Evolutionary conservation across 1,284 basidiomycete genomes (phyloP).

Genomic region (Cutaneotrichosporon sp.): DNA sequence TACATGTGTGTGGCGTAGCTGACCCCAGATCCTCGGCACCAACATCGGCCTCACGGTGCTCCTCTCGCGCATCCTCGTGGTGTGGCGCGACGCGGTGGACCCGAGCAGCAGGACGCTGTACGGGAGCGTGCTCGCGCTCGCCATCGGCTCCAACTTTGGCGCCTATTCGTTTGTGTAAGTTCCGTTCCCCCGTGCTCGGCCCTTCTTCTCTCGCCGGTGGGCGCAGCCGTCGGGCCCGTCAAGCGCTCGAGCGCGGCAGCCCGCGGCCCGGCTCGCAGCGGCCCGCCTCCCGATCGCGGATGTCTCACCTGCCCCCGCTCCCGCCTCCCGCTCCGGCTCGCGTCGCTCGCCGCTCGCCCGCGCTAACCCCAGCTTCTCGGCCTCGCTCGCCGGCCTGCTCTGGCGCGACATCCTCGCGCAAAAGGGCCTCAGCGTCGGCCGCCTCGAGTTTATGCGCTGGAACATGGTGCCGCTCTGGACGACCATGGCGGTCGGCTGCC

Average conservation of each 20-base stretch:
- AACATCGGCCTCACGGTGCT: constrained; percentile 97
- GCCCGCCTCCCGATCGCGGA: too few species aligned
- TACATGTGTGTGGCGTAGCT: too few species aligned
- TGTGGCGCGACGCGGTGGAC: constrained; percentile 36
- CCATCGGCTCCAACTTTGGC: constrained; percentile 84
- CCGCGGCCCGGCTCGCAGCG: neutral
- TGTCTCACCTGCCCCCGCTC: neutral
- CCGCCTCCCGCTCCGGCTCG: too few species aligned
- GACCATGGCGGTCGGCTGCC: constrained; percentile 63
- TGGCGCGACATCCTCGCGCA: constrained; percentile 79
- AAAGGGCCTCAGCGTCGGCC: constrained; percentile 71
- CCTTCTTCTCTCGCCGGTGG: too few species aligned
- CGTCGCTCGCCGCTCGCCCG: too few species aligned
- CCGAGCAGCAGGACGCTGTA: constrained; percentile 49
- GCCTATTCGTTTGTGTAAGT: constrained; percentile 82
- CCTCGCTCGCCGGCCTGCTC: constrained; percentile 84
- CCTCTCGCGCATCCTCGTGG: constrained; percentile 57
- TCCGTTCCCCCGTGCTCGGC: too few species aligned
- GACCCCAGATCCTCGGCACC: constrained; percentile 84
- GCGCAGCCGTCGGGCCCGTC: too few species aligned
- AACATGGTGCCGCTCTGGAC: constrained; percentile 67
- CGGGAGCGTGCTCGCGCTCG: constrained; percentile 62
- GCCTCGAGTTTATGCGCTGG: constrained; percentile 69
- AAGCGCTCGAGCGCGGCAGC: too few species aligned
- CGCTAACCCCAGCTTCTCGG: constrained; percentile 60